phyloP scores from a whole-genome alignment of 192 early-diverging fungal genomes.

The Backusella australiensis region DNA sequence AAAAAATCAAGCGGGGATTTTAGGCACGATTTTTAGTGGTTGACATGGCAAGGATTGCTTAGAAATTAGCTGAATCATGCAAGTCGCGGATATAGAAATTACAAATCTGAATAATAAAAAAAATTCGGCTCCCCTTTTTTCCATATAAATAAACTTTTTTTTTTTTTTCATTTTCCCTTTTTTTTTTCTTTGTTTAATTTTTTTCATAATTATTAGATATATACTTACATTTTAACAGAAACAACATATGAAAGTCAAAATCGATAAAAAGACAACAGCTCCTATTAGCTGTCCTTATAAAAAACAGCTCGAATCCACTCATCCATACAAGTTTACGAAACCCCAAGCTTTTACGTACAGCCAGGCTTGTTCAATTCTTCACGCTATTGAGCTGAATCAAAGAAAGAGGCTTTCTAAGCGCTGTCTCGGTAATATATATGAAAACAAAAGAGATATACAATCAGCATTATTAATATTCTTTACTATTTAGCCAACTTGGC shows the following conservation, averaged over 20 bases:
- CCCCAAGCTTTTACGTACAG: not conserved
- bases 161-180: not conserved
- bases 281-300: conserved; percentile 8
- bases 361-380: not conserved
- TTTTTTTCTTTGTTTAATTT: conserved; percentile 6
- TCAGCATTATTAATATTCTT: not conserved
- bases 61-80: conserved; percentile 16
- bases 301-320: conserved; percentile 9
- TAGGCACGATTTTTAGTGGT: not conserved
- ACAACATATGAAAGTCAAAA: conserved; percentile 9
- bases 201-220: not conserved
- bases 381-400: conserved; percentile 8
- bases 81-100: conserved; percentile 12
- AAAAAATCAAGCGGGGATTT: not conserved
- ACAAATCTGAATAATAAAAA: not conserved
- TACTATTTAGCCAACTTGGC: conserved; percentile 20
- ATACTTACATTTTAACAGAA: not conserved
- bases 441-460: not conserved
- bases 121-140: not conserved
- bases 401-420: not conserved
- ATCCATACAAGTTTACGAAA: conserved; percentile 6
- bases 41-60: not conserved
- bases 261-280: not conserved
- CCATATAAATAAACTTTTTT: conserved; percentile 6
- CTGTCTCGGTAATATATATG: conserved; percentile 6